phyloP scores from a whole-genome alignment of 1,284 basidiomycete species.

The Ceratobasidium sp. region DNA sequence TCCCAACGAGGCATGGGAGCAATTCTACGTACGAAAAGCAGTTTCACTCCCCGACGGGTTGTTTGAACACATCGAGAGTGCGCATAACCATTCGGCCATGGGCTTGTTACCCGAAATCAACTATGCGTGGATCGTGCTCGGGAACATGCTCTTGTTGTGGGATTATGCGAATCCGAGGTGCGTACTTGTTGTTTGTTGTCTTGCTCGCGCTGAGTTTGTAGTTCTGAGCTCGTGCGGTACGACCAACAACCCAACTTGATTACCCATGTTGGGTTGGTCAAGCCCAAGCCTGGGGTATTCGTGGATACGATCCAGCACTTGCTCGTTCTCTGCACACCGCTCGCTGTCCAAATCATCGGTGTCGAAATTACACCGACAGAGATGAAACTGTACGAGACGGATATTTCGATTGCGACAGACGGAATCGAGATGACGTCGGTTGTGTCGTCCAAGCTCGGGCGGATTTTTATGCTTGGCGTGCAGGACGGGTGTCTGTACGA shows the following conservation, averaged over 20 bases:
- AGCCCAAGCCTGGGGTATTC: constrained; percentile 80
- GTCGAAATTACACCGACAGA: constrained; percentile 62
- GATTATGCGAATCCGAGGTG: constrained; percentile 88
- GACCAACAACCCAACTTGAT: constrained; percentile 92
- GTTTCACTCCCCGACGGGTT: constrained; percentile 80
- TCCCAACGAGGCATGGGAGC: constrained; percentile 76
- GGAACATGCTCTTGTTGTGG: constrained; percentile 95
- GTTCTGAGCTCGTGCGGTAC: constrained; percentile 68
- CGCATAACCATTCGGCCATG: constrained; percentile 59
- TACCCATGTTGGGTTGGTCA: constrained; percentile 81
- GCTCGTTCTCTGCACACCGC: constrained; percentile 87
- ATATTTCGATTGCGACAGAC: constrained; percentile 77
- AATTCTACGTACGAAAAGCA: constrained; percentile 78
- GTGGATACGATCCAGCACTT: constrained; percentile 90
- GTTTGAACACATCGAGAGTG: constrained; percentile 81
- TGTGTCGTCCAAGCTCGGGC: constrained; percentile 76
- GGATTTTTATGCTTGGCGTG: constrained; percentile 88
- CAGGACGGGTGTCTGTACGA: constrained; percentile 92
- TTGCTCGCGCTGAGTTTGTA: neutral
- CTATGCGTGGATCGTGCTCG: constrained; percentile 93
- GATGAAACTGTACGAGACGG: constrained; percentile 89
- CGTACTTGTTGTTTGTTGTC: neutral
- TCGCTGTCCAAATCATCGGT: constrained; percentile 84
- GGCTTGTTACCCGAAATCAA: constrained; percentile 93
- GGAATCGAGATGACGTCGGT: constrained; percentile 81